A percentile compares a stretch with the other conserved stretches of the same genome.
Conservation (phyloP, 1,139 yeast genomes). For the Yamadazyma taylorii region DNA sequence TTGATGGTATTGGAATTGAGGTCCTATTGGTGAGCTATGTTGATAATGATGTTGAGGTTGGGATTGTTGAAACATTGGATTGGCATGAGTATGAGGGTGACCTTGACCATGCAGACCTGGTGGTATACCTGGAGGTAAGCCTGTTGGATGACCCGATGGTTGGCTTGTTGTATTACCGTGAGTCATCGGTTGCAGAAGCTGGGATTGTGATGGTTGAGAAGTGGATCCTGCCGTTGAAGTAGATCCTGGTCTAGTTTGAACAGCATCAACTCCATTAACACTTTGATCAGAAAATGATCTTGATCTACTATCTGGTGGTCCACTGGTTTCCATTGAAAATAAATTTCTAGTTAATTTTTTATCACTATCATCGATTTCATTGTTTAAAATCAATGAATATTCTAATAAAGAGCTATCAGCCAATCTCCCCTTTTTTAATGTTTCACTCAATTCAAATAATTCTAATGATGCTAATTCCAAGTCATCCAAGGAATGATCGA, state of each 20-base stretch:
- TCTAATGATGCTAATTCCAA: slow-evolving; percentile 31
- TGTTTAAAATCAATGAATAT: slow-evolving; percentile 7
- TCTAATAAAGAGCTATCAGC: slow-evolving; percentile 17
- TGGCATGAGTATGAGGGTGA: neutral
- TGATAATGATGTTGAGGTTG: neutral
- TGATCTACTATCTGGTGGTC: neutral
- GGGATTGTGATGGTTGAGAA: too few species aligned
- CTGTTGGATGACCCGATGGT: too few species aligned
- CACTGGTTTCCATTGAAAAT: neutral
- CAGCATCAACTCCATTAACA: neutral
- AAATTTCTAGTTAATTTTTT: slow-evolving; percentile 1
- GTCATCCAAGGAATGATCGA: slow-evolving; percentile 24
- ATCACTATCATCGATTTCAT: slow-evolving; percentile 2
- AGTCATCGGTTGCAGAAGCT: too few species aligned
- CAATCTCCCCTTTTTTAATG: slow-evolving; percentile 29
- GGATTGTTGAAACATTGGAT: neutral
- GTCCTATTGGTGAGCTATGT: neutral
- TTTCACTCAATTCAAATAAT: slow-evolving; percentile 34
- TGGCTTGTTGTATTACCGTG: too few species aligned
- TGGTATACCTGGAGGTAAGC: too few species aligned
- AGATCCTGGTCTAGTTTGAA: neutral
- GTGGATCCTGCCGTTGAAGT: neutral
- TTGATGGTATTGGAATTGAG: neutral
- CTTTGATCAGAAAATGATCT: slow-evolving; percentile 1
- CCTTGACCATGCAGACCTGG: neutral